Percentiles rank a stretch among this genome's conserved stretches.
These are phyloP conservation scores for Prunus fruticosa DNA, from an alignment of 306 rosid genomes.

Conservation along the genomic window DNA sequence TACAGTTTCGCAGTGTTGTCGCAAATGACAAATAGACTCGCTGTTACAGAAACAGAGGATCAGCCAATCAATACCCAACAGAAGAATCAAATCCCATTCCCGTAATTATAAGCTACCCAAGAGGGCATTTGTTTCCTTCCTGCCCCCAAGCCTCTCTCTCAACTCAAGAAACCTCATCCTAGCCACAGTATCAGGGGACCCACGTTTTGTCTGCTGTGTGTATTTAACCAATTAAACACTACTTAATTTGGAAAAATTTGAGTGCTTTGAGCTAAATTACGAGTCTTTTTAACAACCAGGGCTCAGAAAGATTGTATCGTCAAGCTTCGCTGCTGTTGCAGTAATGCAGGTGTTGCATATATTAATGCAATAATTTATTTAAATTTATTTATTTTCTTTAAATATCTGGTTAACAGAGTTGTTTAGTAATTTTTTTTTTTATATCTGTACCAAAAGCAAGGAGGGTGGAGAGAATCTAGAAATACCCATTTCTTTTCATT, in stretches of 20 bases:
- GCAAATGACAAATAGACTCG: conserved; percentile 21
- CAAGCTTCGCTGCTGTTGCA: conserved; percentile 34
- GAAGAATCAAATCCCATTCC: conserved; percentile 28
- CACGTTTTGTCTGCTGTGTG: conserved; percentile 40
- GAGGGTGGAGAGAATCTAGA: conserved; percentile 79
- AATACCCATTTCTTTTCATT: conserved; percentile 49
- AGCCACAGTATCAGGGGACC: conserved; percentile 26
- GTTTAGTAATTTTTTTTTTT: conserved; percentile 24
- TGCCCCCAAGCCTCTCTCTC: background rate
- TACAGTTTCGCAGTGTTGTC: background rate
- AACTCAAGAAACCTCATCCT: conserved; percentile 33
- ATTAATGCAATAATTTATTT: background rate
- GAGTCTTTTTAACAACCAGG: conserved; percentile 2
- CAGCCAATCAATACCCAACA: conserved; percentile 41
- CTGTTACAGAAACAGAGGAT: conserved; percentile 23
- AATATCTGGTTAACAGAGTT: background rate
- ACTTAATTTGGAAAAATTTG: conserved; percentile 13
- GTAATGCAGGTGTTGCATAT: conserved; percentile 18
- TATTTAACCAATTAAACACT: conserved; percentile 34
- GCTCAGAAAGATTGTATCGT: conserved; percentile 24
- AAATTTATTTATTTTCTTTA: too few relatives aligned
- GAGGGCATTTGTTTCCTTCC: conserved; percentile 33
- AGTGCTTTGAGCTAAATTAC: background rate
- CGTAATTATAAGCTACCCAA: conserved; percentile 30
- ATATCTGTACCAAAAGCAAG: conserved; percentile 43